Evolutionary conservation across 441 rosid genomes (phyloP).

Genomic region (Populus hybrid): DNA sequence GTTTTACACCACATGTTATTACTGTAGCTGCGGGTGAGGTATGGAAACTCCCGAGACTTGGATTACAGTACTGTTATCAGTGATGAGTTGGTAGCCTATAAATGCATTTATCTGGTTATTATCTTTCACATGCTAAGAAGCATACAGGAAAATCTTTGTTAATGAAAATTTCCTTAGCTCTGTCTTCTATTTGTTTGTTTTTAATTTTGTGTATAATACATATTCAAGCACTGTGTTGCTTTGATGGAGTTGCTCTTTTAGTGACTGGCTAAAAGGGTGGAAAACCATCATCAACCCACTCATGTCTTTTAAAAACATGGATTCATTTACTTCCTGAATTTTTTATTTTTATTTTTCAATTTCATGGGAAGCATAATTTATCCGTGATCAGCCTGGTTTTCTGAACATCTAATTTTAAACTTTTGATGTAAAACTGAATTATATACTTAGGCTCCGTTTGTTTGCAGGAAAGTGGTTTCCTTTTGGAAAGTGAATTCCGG

Average conservation of each 20-base stretch:
- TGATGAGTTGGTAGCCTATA: not conserved
- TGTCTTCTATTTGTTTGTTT: not conserved
- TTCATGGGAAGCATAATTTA: not conserved
- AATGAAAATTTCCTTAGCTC: not conserved
- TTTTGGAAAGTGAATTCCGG: too few species aligned
- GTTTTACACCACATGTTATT: slow-evolving; percentile 80
- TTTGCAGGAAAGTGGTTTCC: too few species aligned
- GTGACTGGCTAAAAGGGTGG: not conserved
- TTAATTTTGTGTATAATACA: too few species aligned
- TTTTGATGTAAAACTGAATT: not conserved
- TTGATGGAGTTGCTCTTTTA: not conserved
- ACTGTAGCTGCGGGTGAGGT: slow-evolving; percentile 89
- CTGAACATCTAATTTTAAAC: not conserved
- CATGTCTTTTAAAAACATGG: not conserved
- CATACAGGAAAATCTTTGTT: not conserved
- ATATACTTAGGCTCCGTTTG: too few species aligned
- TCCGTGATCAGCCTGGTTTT: not conserved
- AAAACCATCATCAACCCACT: not conserved
- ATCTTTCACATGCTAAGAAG: not conserved
- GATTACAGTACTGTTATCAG: not conserved
- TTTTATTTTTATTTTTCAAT: too few species aligned
- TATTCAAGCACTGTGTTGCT: not conserved
- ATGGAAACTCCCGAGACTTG: slow-evolving; percentile 22
- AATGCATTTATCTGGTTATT: not conserved
- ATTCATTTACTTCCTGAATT: not conserved